phyloP scores from a whole-genome alignment of 768 basidiomycete genomes.

The Leccinellum luteum region DNA sequence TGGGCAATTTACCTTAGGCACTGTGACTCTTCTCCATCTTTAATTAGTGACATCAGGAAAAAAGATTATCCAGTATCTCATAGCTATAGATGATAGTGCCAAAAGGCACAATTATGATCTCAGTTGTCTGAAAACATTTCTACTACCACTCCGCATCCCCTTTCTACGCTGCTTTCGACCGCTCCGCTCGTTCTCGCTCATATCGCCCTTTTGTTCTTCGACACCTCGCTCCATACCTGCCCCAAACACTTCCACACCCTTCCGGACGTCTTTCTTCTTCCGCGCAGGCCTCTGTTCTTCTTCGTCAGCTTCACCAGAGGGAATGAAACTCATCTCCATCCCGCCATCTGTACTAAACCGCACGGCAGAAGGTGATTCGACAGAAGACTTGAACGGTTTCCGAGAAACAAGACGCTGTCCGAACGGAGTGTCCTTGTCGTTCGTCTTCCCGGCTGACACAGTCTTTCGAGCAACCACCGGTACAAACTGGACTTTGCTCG shows the following conservation, averaged over 20 bases:
- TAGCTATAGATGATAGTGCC: no score
- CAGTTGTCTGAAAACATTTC: constrained; percentile 64
- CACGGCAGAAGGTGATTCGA: constrained; percentile 14
- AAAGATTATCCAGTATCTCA: no score
- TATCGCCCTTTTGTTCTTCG: constrained; percentile 41
- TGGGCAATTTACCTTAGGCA: no score
- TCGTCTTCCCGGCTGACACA: constrained; percentile 25
- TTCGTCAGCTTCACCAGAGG: constrained; percentile 37
- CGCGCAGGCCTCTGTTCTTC: constrained; percentile 15
- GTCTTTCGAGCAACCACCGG: constrained; percentile 53
- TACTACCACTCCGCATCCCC: constrained; percentile 85
- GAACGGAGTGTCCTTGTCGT: constrained; percentile 59
- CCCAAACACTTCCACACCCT: constrained; percentile 78
- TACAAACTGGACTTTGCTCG: constrained; percentile 59
- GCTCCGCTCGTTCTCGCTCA: constrained; percentile 64
- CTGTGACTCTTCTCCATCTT: no score
- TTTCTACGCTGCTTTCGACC: constrained; percentile 80
- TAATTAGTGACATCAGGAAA: no score
- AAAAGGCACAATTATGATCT: constrained; percentile 20
- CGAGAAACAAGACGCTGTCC: constrained; percentile 58
- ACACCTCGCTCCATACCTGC: constrained; percentile 86
- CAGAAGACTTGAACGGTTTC: constrained; percentile 10
- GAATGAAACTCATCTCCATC: constrained; percentile 85
- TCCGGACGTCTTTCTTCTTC: constrained; percentile 41
- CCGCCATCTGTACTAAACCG: constrained; percentile 51